A percentile compares a stretch with the other conserved stretches of the same genome.
These are phyloP conservation scores for Stephania japonica DNA, from an alignment of 164 flowering plant genomes.

Conservation along the genomic window DNA sequence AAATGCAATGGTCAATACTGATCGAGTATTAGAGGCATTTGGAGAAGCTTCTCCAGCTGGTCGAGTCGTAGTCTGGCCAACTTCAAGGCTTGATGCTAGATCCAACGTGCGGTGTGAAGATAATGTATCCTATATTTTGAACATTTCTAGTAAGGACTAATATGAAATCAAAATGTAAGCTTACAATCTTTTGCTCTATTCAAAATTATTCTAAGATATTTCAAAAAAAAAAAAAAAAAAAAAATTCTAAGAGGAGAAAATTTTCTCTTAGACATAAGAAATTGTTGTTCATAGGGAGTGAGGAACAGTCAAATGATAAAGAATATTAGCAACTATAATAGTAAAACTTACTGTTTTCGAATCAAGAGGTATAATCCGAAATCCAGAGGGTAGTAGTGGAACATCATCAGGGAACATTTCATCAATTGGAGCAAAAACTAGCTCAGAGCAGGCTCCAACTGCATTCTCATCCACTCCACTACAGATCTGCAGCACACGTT, in stretches of 20 bases:
- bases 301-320: neutral
- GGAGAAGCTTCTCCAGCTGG: conserved; percentile 34
- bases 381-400: conserved; percentile 81
- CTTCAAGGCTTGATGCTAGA: conserved; percentile 90
- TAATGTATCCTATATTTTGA: conserved; percentile 43
- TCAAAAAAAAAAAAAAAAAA: too few relatives aligned
- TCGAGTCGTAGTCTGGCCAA: conserved; percentile 47
- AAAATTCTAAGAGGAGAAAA: neutral
- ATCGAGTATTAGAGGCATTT: conserved; percentile 32
- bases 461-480: conserved; percentile 84
- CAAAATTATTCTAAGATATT: neutral
- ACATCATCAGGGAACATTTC: conserved; percentile 95
- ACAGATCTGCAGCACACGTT: conserved; percentile 47
- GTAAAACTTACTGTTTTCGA: conserved; percentile 61
- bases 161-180: neutral
- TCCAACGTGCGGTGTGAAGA: conserved; percentile 62
- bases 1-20: conserved; percentile 89
- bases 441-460: conserved; percentile 85
- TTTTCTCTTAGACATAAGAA: neutral
- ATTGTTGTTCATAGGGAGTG: neutral
- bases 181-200: neutral
- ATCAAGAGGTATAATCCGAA: conserved; percentile 77
- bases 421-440: conserved; percentile 91
- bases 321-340: neutral
- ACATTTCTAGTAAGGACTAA: conserved; percentile 21